Evolutionary conservation across 805 yeast species (phyloP).

Genomic region (Naumovozyma baii): DNA sequence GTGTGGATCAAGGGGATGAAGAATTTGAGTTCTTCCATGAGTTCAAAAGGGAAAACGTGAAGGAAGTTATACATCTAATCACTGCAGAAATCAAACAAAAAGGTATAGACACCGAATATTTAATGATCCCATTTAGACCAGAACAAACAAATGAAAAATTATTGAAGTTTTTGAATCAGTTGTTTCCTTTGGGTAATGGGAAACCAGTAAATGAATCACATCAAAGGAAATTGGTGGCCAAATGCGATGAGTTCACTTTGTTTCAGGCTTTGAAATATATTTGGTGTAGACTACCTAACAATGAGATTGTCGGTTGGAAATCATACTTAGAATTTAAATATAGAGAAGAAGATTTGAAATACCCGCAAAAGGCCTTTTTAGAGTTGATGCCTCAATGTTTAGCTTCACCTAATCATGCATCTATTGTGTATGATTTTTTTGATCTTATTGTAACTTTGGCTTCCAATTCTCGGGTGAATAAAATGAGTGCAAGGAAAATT

Average conservation of each 20-base stretch:
- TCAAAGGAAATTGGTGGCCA: conserved; percentile 34
- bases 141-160: conserved; percentile 53
- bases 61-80: conserved; percentile 56
- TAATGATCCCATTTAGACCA: conserved; percentile 71
- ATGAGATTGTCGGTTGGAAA: conserved; percentile 79
- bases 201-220: conserved; percentile 36
- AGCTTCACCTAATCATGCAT: conserved; percentile 77
- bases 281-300: conserved; percentile 78
- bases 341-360: conserved; percentile 54
- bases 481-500: conserved; percentile 69
- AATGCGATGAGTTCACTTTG: conserved; percentile 59
- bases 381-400: conserved; percentile 79
- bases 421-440: conserved; percentile 79
- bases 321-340: conserved; percentile 62
- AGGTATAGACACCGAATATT: conserved; percentile 63
- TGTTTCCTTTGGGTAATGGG: conserved; percentile 51
- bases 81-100: conserved; percentile 63
- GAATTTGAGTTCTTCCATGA: conserved; percentile 34
- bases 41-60: conserved; percentile 56
- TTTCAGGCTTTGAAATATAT: conserved; percentile 69
- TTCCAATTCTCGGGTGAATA: conserved; percentile 68
- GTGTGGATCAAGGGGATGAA: conserved; percentile 17
- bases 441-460: conserved; percentile 71
- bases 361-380: conserved; percentile 63
- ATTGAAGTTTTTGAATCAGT: conserved; percentile 42